Evolutionary conservation across 164 flowering plant genomes (phyloP), one percentile per base, ranked within the genome.

Genomic region (Taxillus chinensis): DNA sequence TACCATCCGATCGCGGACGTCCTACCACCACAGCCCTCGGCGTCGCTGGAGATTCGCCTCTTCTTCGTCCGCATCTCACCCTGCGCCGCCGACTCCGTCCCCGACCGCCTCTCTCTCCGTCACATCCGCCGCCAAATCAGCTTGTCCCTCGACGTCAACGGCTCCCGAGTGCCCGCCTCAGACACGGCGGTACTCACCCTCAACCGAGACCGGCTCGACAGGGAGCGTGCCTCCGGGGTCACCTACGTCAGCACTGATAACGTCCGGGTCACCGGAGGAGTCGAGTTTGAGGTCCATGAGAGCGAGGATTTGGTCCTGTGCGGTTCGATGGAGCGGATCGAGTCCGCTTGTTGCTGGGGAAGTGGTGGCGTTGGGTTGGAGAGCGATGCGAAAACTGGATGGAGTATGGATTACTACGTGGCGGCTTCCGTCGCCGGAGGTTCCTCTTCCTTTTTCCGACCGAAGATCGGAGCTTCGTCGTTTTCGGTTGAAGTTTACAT

Each of bases 241-340:
- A 87, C 91, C 12, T 92, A 84, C 60, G 86, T 92, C 3, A 85
- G 90, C 72, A 92, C 98, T 6, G 98, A 92, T 56, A 80, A 71
- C 59, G 81, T 92, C 37, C 73, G 85, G 53, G 67, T 92, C 7
- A 74, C 85, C 16, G 93, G 95, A 1, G 73, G 79, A 2, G 66
- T 80, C 10, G 95, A 89, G 45, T 92, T 92, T 54, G 98, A 92
- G 82, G 95, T 90, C n/a, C 70, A 56, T 41, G 90, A 89, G 61
- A 68, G 64, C 10, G 80, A 80, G 14, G 82, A 79, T 46, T 48
- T 90, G 78, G 50, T 90, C 2, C 65, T 92, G 41, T 92, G 95
- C 61, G 98, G 96, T 13, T 79, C 82, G 2, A 57, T 92, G 54
- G 95, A 89, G 68, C 62, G 89, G 57, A 65, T 85, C 63, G 90